These are phyloP conservation scores for Datura wrightii DNA, from an alignment of 257 asterid species.

Conservation along the genomic window DNA sequence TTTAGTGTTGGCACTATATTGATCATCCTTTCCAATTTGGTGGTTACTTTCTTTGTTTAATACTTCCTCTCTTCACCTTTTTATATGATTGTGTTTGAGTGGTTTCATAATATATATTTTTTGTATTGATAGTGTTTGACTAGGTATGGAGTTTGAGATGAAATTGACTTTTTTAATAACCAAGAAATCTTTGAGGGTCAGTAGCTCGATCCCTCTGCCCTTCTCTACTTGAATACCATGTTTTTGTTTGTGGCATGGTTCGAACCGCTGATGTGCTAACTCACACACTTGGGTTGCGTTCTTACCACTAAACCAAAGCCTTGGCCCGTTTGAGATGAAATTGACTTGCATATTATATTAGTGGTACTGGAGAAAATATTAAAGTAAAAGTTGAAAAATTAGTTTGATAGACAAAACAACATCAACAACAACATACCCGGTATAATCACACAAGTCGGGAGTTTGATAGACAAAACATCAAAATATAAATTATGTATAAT, in stretches of 20 bases:
- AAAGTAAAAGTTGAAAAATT: background rate
- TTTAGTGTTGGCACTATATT: background rate
- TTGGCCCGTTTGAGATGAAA: no score
- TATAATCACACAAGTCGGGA: no score
- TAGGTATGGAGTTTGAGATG: background rate
- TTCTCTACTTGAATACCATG: background rate
- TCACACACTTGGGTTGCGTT: no score
- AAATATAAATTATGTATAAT: background rate
- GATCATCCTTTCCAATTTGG: background rate
- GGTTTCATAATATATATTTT: background rate
- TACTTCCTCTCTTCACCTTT: background rate
- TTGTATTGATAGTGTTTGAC: background rate
- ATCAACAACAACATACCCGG: no score
- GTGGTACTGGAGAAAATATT: background rate
- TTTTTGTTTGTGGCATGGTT: background rate
- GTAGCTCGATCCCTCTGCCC: no score
- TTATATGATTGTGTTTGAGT: background rate
- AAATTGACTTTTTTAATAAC: background rate
- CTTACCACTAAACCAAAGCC: no score
- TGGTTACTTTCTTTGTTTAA: background rate
- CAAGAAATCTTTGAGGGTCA: no score
- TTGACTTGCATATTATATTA: no score
- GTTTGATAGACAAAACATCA: background rate
- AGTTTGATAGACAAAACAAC: no score
- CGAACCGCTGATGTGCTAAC: background rate